Evolutionary conservation across 2,329 filamentous ascomycete species (phyloP).

Genomic region (Paecilomyces dactylethromorphus): DNA sequence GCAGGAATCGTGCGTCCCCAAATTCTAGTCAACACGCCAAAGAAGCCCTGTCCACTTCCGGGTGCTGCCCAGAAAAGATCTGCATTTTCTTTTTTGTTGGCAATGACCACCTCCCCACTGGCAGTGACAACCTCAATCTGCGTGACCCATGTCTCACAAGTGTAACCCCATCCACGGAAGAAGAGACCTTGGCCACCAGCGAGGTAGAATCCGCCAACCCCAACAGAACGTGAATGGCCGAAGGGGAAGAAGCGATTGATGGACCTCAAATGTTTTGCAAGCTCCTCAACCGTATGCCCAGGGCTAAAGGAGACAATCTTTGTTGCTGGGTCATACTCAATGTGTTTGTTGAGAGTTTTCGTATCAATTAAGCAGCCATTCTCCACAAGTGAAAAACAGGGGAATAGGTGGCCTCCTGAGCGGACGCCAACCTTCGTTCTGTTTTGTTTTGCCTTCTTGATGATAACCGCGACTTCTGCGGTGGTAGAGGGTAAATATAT

Average conservation of each 20-base stretch:
- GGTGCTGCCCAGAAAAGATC: slow-evolving; percentile 38
- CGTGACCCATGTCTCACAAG: slow-evolving; percentile 14
- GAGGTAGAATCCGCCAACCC: slow-evolving; percentile 17
- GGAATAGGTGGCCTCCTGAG: slow-evolving; percentile 12
- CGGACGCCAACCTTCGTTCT: slow-evolving; percentile 5
- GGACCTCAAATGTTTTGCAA: background rate
- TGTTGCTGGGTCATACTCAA: background rate
- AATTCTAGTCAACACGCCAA: background rate
- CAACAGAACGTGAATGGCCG: slow-evolving; percentile 20
- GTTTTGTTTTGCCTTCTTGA: background rate
- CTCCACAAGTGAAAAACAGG: slow-evolving; percentile 8
- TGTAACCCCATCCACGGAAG: slow-evolving; percentile 20
- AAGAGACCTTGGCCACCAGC: slow-evolving; percentile 23
- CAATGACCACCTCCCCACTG: slow-evolving; percentile 29
- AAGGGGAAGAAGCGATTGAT: slow-evolving; percentile 15
- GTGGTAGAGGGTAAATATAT: background rate
- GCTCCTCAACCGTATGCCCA: background rate
- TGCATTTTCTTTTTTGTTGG: slow-evolving; percentile 22
- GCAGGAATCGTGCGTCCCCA: background rate
- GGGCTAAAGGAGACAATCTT: background rate
- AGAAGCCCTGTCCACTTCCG: slow-evolving; percentile 13
- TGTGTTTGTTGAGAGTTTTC: background rate
- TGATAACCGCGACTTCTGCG: background rate
- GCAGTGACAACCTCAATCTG: slow-evolving; percentile 29
- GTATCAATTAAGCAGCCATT: background rate